Evolutionary conservation across 2,329 filamentous ascomycete species (phyloP).

Genomic region (Colletotrichum zoysiae): DNA sequence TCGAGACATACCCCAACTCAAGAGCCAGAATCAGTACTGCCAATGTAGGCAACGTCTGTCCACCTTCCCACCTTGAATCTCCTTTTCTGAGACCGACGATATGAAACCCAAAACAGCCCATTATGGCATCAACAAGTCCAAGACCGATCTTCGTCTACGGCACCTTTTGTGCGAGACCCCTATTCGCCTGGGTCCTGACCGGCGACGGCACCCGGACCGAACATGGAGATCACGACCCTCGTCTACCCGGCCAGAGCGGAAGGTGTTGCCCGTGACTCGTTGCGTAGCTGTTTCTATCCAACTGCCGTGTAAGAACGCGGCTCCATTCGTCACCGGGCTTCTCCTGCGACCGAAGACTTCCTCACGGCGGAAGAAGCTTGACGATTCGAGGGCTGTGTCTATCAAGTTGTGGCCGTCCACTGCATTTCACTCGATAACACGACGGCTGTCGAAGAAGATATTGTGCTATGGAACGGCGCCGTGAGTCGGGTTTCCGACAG

Average conservation of each 20-base stretch:
- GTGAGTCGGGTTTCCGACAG: constrained; percentile 34
- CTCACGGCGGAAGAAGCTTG: constrained; percentile 49
- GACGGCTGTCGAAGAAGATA: constrained; percentile 45
- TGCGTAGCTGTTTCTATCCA: constrained; percentile 45
- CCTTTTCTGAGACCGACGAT: too few species aligned
- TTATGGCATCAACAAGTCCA: background rate
- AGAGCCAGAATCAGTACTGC: too few species aligned
- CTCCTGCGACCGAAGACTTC: constrained; percentile 44
- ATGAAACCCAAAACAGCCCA: too few species aligned
- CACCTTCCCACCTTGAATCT: too few species aligned
- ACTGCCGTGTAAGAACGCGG: constrained; percentile 41
- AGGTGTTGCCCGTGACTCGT: constrained; percentile 42
- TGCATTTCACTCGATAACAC: constrained; percentile 32
- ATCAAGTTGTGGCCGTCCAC: constrained; percentile 38
- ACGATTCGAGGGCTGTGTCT: constrained; percentile 50
- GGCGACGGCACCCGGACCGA: constrained; percentile 45
- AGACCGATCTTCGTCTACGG: constrained; percentile 48
- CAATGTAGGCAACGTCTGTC: too few species aligned
- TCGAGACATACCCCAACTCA: too few species aligned
- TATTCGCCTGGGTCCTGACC: constrained; percentile 48
- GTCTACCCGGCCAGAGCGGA: constrained; percentile 42
- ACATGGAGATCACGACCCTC: constrained; percentile 21
- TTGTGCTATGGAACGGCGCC: constrained; percentile 50
- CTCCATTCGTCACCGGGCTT: constrained; percentile 46
- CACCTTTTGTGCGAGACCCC: constrained; percentile 46